A percentile compares a stretch with the other conserved stretches of the same genome.
Conservation (phyloP, 208 protist genomes). For the Novymonas esmeraldas region DNA sequence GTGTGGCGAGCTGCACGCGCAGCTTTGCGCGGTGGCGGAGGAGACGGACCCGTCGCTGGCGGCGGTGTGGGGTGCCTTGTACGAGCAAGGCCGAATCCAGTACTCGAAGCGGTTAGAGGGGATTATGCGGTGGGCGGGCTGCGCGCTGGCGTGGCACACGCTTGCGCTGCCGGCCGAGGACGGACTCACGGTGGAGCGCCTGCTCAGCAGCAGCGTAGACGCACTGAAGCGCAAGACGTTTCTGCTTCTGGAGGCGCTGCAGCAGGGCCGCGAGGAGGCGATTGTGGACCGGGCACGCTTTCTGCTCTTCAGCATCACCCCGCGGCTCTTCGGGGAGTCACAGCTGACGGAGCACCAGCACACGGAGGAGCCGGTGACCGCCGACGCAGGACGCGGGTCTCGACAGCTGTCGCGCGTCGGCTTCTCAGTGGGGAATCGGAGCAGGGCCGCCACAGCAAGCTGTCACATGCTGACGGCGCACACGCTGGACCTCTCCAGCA, state of each 20-base stretch:
- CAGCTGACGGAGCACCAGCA: conserved; percentile 64
- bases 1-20: conserved; percentile 22
- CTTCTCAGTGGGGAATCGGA: conserved; percentile 30
- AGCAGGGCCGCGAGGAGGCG: conserved; percentile 62
- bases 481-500: conserved; percentile 40
- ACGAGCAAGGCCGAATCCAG: conserved; percentile 34
- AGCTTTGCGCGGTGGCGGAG: conserved; percentile 33
- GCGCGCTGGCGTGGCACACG: conserved; percentile 52
- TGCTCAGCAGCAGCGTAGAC: conserved; percentile 47
- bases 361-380: conserved; percentile 68
- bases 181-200: conserved; percentile 39
- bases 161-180: conserved; percentile 25
- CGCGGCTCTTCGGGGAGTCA: conserved; percentile 55
- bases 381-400: conserved; percentile 27
- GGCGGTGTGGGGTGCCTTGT: conserved; percentile 28
- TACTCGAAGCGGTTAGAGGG: conserved; percentile 37
- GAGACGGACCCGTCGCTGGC: conserved; percentile 10
- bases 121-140: conserved; percentile 46
- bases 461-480: conserved; percentile 24
- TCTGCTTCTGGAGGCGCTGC: conserved; percentile 81
- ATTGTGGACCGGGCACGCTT: conserved; percentile 77
- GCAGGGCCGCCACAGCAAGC: conserved; percentile 28
- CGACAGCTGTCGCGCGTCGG: conserved; percentile 27
- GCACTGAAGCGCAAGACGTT: conserved; percentile 70
- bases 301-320: conserved; percentile 70